These are phyloP conservation scores for Melampsora abietis-canadensis DNA, from an alignment of 1,284 basidiomycete species.

Conservation along the genomic window DNA sequence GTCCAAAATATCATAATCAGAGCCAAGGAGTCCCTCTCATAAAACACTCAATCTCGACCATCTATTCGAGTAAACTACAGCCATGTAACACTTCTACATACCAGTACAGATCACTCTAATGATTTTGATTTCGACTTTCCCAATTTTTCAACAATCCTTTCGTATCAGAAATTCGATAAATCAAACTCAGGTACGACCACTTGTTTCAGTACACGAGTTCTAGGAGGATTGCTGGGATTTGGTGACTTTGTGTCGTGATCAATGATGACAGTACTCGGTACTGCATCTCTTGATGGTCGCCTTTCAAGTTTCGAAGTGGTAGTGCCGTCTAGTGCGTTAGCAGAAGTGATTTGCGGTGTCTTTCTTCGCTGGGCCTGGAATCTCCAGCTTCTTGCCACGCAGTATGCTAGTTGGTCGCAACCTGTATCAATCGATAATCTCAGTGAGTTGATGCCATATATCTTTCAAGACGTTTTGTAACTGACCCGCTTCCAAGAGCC, in stretches of 20 bases:
- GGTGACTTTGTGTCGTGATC: too few relatives aligned
- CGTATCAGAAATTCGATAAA: conserved; percentile 23
- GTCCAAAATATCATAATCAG: too few relatives aligned
- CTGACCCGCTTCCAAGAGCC: conserved; percentile 1
- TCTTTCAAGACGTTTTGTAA: conserved; percentile 1
- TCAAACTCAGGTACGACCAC: conserved; percentile 36
- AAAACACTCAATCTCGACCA: too few relatives aligned
- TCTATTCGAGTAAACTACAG: too few relatives aligned
- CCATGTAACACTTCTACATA: too few relatives aligned
- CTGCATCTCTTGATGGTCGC: too few relatives aligned
- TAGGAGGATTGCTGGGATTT: not conserved
- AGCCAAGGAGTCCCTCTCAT: too few relatives aligned
- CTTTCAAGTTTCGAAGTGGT: too few relatives aligned
- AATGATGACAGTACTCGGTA: too few relatives aligned
- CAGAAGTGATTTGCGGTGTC: not conserved
- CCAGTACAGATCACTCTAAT: too few relatives aligned
- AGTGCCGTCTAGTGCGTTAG: not conserved
- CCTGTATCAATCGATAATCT: not conserved
- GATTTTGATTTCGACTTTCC: too few relatives aligned
- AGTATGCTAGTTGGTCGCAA: not conserved
- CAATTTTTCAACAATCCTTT: too few relatives aligned
- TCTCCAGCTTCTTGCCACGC: not conserved
- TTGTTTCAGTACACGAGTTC: conserved; percentile 16
- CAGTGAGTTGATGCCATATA: not conserved
- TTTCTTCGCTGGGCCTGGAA: not conserved